Evolutionary conservation across 257 asterid species (phyloP), one percentile per base, ranked within the genome.

Genomic region (Nicotiana paniculata): DNA sequence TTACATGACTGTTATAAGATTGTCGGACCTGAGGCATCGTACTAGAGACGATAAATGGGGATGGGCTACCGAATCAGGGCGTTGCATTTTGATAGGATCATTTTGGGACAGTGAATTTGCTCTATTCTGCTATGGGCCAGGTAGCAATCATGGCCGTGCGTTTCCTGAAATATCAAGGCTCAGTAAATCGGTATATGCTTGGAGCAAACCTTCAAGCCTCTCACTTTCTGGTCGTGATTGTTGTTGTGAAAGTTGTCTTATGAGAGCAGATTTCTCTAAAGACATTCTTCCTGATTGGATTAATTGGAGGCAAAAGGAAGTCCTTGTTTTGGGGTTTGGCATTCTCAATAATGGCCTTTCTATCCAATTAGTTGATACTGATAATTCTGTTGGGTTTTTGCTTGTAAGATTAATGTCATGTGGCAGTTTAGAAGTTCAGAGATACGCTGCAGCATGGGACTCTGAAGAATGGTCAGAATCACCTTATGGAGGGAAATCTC

Each of bases 271-370:
- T 82, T 88, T 83, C 54, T 81, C 83, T 18, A 86, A 89, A 78
- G 88, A 83, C 43, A 82, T 94, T 55, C 90, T 88, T 67, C 92
- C 92, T 17, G 83, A 51, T 72, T 93, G 99, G 99, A 85, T 89
- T 82, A 93, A 92, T 84, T 93, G 97, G 98, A 91, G 98, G 87
- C 93, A 95, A 88, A 95, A 88, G 77, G 88, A 85, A 78, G 89
- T 84, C 43, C 28, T 87, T 30, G 86, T 89, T 83, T 61, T 89
- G 89, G 99, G 99, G 37, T 92, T 95, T 88, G 90, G 91, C 64
- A 84, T 92, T 85, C 89, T 92, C 39, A 79, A 83, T 30, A 80
- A 86, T 17, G 87, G 87, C 83, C 65, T 87, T 46, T 85, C 85
- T 62, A 81, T 85, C 4, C 76, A 77, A 78, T 58, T 87, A 81